Evolutionary conservation across 192 early-diverging fungal species (phyloP).

Genomic region (Entomortierella beljakovae): DNA sequence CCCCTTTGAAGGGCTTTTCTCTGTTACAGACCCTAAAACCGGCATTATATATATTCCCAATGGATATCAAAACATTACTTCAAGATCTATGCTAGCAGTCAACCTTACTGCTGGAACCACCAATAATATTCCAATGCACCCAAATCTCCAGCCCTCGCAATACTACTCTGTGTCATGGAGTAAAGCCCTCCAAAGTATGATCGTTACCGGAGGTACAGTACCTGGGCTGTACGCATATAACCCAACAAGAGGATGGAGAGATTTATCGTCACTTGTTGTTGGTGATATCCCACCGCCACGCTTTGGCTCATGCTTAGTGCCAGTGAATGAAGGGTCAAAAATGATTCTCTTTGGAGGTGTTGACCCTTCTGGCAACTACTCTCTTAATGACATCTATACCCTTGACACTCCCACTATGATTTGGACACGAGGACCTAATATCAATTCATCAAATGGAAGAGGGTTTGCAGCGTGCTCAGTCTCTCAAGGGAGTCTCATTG

Average conservation of each 20-base stretch:
- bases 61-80: background rate
- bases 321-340: conserved; percentile 11
- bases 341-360: conserved; percentile 31
- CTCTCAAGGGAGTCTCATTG: conserved; percentile 19
- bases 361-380: background rate
- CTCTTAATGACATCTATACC: conserved; percentile 16
- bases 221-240: background rate
- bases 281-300: conserved; percentile 3
- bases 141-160: background rate
- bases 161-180: conserved; percentile 9
- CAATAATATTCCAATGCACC: background rate
- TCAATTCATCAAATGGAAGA: background rate
- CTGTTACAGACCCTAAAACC: conserved; percentile 3
- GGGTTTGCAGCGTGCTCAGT: conserved; percentile 11
- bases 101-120: background rate
- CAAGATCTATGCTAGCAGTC: background rate
- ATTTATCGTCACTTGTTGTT: background rate
- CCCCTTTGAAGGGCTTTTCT: background rate
- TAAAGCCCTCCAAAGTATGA: background rate
- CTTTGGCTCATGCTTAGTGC: background rate
- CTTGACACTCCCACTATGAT: conserved; percentile 12
- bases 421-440: conserved; percentile 17
- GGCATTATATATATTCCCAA: conserved; percentile 3
- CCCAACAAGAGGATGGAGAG: background rate
- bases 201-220: background rate